Evolutionary conservation across 139 green algal genomes (phyloP), one percentile per base, ranked within the genome.

Genomic region (Penium margaritaceum): DNA sequence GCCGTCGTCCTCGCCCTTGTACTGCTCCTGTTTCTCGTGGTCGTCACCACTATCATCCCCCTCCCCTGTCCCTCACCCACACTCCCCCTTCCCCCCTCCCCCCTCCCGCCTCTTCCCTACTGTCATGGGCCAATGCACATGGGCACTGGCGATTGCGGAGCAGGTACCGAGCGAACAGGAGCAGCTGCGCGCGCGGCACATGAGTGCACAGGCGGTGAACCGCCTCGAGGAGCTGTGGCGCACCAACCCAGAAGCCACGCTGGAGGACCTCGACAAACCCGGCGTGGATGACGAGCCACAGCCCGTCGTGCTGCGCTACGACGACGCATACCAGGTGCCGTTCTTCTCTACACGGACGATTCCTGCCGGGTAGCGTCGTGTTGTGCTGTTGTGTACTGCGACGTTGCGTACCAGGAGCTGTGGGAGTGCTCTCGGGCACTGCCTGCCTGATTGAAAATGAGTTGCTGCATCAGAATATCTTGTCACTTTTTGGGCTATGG

Each of bases 191-290:
- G 88, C 89, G 3, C 67, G 89, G 21, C 88, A 89, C 47, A 63
- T 98, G 21, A 92, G 77, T 1, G 37, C 53, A 5, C 24, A 65
- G 47, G 57, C 87, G 41, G 83, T 89, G 41, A 88, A 83, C 70
- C 83, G 80, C 55, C 76, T 91, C 64, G 91, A 97, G 83, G 91
- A 96, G 69, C 57, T 92, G 37, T 99, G 94, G 94, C 95, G 93
- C 75, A 73, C 17, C 2, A 84, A 91, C 57, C 88, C 92, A 0
- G 71, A 83, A 1, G 87, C 91, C 7, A 86, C 76, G 27, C 34
- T 95, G 19, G 91, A 95, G 30, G 89, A 95, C 53, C 68, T 95
- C 19, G 82, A 90, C 41, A 85, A 87, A 46, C 80, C 81, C 0
- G 77, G 71, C 1, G 78, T 85, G 54, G 85, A 95, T 58, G 88